phyloP scores from a whole-genome alignment of 2,329 filamentous ascomycete genomes.

The Epichloe typhina region DNA sequence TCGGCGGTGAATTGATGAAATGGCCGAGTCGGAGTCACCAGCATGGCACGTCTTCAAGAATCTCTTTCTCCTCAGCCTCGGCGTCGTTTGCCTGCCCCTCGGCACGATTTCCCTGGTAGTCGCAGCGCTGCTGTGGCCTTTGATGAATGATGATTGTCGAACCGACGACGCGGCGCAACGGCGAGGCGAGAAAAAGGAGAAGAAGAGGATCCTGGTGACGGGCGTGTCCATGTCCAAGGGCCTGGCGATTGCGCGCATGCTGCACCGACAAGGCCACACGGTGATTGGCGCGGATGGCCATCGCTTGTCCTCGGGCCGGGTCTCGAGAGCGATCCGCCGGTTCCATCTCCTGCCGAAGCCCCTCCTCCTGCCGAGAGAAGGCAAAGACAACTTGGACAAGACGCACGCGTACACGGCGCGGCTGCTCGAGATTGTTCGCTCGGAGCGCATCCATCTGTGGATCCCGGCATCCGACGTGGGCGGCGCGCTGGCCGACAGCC shows the following conservation, averaged over 20 bases:
- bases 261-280: conserved; percentile 51
- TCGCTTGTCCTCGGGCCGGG: conserved; percentile 37
- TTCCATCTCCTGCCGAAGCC: conserved; percentile 35
- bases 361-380: too few relatives aligned
- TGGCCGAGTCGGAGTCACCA: not conserved
- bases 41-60: conserved; percentile 14
- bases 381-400: conserved; percentile 5
- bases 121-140: not conserved
- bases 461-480: conserved; percentile 59
- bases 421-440: conserved; percentile 43
- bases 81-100: conserved; percentile 33
- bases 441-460: conserved; percentile 56
- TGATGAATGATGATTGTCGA: conserved; percentile 3
- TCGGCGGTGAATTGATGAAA: not conserved
- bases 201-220: conserved; percentile 50
- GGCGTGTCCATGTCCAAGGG: conserved; percentile 63
- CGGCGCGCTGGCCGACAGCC: conserved; percentile 52
- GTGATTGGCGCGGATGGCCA: conserved; percentile 60
- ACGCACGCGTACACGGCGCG: conserved; percentile 35
- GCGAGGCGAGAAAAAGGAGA: not conserved
- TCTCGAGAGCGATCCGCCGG: conserved; percentile 39
- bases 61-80: conserved; percentile 13
- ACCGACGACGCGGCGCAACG: not conserved
- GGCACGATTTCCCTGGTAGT: conserved; percentile 27
- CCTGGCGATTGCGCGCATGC: conserved; percentile 49